Evolutionary conservation across 1,139 yeast genomes (phyloP).

Genomic region (Citeromyces hawaiiensis): DNA sequence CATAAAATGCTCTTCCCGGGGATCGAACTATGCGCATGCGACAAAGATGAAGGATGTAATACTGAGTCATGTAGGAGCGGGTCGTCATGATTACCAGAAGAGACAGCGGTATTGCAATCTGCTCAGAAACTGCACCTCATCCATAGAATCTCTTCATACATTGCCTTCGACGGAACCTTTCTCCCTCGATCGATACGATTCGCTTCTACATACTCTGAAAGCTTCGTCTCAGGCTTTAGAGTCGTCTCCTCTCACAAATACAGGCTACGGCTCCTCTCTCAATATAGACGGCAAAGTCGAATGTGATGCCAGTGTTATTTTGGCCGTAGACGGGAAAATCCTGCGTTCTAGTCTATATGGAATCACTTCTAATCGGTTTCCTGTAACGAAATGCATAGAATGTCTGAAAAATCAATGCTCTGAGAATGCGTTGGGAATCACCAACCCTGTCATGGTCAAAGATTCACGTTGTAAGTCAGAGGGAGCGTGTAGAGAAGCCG

Average conservation of each 20-base stretch:
- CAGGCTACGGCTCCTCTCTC: slow-evolving; percentile 35
- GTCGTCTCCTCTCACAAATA: slow-evolving; percentile 26
- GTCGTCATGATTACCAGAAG: slow-evolving; percentile 8
- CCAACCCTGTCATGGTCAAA: slow-evolving; percentile 7
- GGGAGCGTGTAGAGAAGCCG: not conserved
- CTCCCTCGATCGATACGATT: not conserved
- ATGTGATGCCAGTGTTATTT: slow-evolving; percentile 25
- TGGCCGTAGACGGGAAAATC: not conserved
- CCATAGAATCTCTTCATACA: not conserved
- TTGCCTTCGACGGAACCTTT: not conserved
- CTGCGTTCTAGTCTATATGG: slow-evolving; percentile 8
- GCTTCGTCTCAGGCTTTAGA: slow-evolving; percentile 16
- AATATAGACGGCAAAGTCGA: slow-evolving; percentile 26
- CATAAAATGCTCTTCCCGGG: not conserved
- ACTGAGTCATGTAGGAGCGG: slow-evolving; percentile 15
- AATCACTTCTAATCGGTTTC: slow-evolving; percentile 8
- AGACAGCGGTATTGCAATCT: slow-evolving; percentile 5
- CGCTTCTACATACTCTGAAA: not conserved
- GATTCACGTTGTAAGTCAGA: slow-evolving; percentile 1
- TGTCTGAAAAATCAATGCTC: slow-evolving; percentile 5
- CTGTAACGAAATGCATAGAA: slow-evolving; percentile 8
- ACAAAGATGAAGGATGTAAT: slow-evolving; percentile 3
- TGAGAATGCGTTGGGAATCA: slow-evolving; percentile 8
- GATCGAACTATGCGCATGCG: not conserved
- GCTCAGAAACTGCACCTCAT: not conserved